Evolutionary conservation across 78 protist species (phyloP).

Genomic region (Emiliania huxleyi): DNA sequence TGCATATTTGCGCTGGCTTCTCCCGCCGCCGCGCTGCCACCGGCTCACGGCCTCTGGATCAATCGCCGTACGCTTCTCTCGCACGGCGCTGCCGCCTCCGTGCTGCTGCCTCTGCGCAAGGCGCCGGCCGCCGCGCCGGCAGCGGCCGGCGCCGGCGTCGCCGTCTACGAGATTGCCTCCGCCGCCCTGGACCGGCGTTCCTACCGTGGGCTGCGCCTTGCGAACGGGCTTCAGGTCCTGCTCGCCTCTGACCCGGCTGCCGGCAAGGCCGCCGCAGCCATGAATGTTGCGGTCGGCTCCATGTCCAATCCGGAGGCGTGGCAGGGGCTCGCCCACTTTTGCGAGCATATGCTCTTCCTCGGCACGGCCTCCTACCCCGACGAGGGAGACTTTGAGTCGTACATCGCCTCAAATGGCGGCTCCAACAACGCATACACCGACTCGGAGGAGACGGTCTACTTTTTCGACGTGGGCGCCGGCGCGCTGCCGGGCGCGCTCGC

Average conservation of each 20-base stretch:
- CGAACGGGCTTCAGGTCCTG: conserved; percentile 25
- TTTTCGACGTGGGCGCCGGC: conserved; percentile 27
- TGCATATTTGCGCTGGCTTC: too few species aligned
- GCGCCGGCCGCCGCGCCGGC: too few species aligned
- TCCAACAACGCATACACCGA: conserved; percentile 68
- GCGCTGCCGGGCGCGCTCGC: conserved; percentile 24
- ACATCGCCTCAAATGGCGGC: conserved; percentile 64
- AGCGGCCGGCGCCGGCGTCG: too few species aligned
- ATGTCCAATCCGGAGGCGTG: conserved; percentile 33
- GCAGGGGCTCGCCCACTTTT: conserved; percentile 70
- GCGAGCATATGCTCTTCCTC: conserved; percentile 78
- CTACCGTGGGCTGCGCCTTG: neutral
- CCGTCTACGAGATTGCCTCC: neutral
- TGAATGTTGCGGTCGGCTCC: conserved; percentile 50
- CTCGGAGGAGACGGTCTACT: conserved; percentile 52
- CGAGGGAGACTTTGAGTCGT: conserved; percentile 48
- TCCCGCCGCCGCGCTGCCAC: too few species aligned
- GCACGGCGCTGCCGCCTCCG: too few species aligned
- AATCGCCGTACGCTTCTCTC: too few species aligned
- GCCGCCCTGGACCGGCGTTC: neutral
- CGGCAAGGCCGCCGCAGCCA: conserved; percentile 42
- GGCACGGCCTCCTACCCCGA: conserved; percentile 55
- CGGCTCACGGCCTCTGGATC: too few species aligned
- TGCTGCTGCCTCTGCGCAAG: too few species aligned
- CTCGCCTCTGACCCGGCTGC: conserved; percentile 6